A percentile compares a stretch with the other conserved stretches of the same genome.
phyloP scores from a whole-genome alignment of 1,284 basidiomycete species.

The Caloboletus firmus region DNA sequence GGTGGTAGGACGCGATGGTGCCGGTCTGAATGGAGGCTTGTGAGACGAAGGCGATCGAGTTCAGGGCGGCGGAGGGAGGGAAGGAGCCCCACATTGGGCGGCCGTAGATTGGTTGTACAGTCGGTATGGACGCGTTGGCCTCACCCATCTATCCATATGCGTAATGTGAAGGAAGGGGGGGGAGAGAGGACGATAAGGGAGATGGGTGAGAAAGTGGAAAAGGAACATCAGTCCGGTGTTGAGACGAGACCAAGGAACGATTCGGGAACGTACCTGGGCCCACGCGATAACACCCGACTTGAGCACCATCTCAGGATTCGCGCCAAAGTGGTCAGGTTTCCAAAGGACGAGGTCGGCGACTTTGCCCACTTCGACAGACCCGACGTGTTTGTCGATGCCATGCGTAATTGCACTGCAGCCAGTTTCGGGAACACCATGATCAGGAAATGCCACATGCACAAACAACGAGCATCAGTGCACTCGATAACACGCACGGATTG shows the following conservation, averaged over 20 bases:
- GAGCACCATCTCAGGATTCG: conserved; percentile 89
- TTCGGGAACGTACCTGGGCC: conserved; percentile 61
- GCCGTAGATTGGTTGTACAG: conserved; percentile 84
- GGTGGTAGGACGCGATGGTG: conserved; percentile 65
- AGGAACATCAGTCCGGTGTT: background rate
- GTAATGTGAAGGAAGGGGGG: background rate
- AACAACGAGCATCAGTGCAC: background rate
- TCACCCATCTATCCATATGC: conserved; percentile 74
- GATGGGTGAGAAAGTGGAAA: background rate
- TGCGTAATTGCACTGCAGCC: conserved; percentile 83
- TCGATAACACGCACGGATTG: conserved; percentile 75
- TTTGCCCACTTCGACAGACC: conserved; percentile 79
- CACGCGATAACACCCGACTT: conserved; percentile 94
- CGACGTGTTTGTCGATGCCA: conserved; percentile 87
- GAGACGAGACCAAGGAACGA: background rate
- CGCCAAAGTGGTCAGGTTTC: conserved; percentile 91
- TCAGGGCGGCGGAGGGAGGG: conserved; percentile 72
- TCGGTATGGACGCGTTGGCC: conserved; percentile 91
- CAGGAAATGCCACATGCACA: background rate
- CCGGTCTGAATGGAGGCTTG: conserved; percentile 66
- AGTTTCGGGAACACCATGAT: background rate
- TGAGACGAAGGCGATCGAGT: conserved; percentile 88
- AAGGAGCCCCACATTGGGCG: conserved; percentile 90
- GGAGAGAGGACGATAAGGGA: background rate
- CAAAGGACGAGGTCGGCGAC: conserved; percentile 95